Base-by-base conservation (phyloP, 306 rosid species). In the Vigna reflexopilosa region DNA sequence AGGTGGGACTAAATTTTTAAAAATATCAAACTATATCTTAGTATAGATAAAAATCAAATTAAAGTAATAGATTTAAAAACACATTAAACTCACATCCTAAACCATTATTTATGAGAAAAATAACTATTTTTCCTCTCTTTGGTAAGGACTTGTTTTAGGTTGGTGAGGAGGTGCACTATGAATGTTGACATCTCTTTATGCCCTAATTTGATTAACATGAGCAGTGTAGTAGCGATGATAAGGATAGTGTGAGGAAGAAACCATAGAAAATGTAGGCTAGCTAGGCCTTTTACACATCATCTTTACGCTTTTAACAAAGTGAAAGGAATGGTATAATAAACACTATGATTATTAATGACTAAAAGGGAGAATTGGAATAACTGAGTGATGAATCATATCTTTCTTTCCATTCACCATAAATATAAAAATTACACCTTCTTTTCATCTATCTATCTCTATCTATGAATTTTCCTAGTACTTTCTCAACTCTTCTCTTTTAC, bases 381-480 rank as follows among this genome's bases (percentile, higher is more conserved):
- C 17, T 44, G 52, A 20, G 52, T 54, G 52, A 72, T 51, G 50
- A 42, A 65, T 8, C 28, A 61, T 67, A 66, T 80, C 75, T 72
- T 45, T 12, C 15, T 51, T 62, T 72, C 12, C 65, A 38, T 50
- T 79, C 66, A 65, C 64, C 44, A 42, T 34, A 28, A 30, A 42
- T 22, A 19, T 44, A 49, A 50, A 77, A 30, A 57, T 17, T 28
- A 65, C 15, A 34, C 24, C 20, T 13, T 42, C 47, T 42, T 42
- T 42, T 2, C 9, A 40, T 40, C 75, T 3, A 59, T 58, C 20
- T 38, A 51, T 82, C 65, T 66, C 65, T 66, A 32, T 62, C 66
- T 67, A 44, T 68, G 76, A 64, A 74, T 77, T 63, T 77, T 44
- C 69, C 16, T 64, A 54, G 72, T 68, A 81, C 85, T 80, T 82